Base-by-base conservation (phyloP, 2,329 filamentous ascomycete species). In the Pseudogymnoascus sp. region DNA sequence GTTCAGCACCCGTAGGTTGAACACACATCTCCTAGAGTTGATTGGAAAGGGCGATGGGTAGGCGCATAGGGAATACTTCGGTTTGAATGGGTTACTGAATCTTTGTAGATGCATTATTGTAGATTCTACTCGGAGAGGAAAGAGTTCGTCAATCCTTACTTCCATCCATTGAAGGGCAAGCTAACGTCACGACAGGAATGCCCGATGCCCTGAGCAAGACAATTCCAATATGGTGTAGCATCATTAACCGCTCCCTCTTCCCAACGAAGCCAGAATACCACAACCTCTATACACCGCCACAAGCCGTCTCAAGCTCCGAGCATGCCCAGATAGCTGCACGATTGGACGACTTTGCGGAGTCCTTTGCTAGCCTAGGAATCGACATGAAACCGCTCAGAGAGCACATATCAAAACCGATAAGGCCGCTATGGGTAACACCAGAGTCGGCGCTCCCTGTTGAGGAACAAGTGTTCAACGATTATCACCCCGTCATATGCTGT, bases 131-230 rank as follows among this genome's bases (percentile, higher is more conserved):
- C 82, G 95, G 63, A 83, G 93, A 61, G 95, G 95, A 9, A 97
- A 97, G 78, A 84, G 89, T 85, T 79, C 69, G 82, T 76, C 29
- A 33, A 13, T 13, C 29, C 10, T 37, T n/a, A 6, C 19, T 64
- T 15, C 46, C 42, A 11, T 11, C 31, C 60, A 29, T 21, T 7
- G 7, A 59, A 21, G 26, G 11, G 53, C 62, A 62, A 68, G 60
- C 70, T 70, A 35, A 71, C 63, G 11, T 17, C 11, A 60, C 31
- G 17, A 17, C 67, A 88, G 87, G 84, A 69, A 96, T 97, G 87
- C 93, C 95, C 0, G 95, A 99, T 77, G 93, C 95, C 15, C 82
- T 99, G 17, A 91, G 89, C 70, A 97, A 96, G 75, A 97, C 95
- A 0, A 81, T 97, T 26, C 93, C 95, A 1, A 90, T 96, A 66